Conservation (phyloP, 1,139 yeast genomes). For the Yamadazyma aaseri region DNA sequence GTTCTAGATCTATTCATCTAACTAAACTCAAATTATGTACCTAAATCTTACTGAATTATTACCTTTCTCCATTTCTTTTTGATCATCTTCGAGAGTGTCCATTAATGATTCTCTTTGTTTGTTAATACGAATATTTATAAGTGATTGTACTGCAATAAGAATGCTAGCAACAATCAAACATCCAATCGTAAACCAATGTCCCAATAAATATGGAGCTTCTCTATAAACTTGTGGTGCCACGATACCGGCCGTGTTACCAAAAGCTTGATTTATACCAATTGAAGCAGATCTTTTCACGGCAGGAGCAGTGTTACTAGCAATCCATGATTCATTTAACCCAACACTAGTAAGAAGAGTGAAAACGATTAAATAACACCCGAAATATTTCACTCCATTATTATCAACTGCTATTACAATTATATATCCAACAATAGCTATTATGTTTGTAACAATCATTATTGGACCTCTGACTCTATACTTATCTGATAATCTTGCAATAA, state of each 20-base stretch:
- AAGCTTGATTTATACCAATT: constrained; percentile 41
- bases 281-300: constrained; percentile 46
- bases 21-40: constrained; percentile 2
- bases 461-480: constrained; percentile 18
- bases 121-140: constrained; percentile 2
- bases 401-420: constrained; percentile 29
- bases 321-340: constrained; percentile 46
- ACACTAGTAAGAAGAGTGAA: constrained; percentile 38
- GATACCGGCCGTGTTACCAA: constrained; percentile 47
- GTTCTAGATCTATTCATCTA: no score
- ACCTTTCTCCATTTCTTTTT: constrained; percentile 5
- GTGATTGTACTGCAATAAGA: not conserved
- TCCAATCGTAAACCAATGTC: constrained; percentile 38
- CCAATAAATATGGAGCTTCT: constrained; percentile 32
- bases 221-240: constrained; percentile 46
- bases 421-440: constrained; percentile 39
- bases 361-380: constrained; percentile 46
- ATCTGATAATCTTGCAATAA: constrained; percentile 42
- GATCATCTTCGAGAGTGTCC: constrained; percentile 1
- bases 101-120: constrained; percentile 2
- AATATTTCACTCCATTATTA: constrained; percentile 39
- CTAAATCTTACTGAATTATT: constrained; percentile 4
- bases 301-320: constrained; percentile 43
- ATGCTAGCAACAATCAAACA: constrained; percentile 19
- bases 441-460: constrained; percentile 20